Conservation (phyloP, 2,329 filamentous ascomycete species). For the Ophiognomonia clavigignenti-juglandacearum region DNA sequence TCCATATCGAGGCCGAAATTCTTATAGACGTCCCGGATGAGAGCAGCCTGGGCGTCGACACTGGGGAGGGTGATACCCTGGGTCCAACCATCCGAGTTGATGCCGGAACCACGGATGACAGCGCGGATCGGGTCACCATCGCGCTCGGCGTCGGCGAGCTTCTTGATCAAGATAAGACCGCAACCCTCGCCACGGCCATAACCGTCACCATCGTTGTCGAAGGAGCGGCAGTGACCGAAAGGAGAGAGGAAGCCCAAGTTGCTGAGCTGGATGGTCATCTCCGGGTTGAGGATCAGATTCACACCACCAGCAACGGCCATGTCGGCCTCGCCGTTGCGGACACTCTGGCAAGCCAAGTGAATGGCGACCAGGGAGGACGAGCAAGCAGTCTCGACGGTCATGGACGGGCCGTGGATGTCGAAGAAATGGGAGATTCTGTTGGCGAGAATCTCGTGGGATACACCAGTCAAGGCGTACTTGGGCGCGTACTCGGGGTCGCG, state of each 20-base stretch:
- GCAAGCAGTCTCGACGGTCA: conserved; percentile 53
- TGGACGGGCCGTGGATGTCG: conserved; percentile 45
- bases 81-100: conserved; percentile 54
- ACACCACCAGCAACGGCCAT: conserved; percentile 39
- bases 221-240: conserved; percentile 40
- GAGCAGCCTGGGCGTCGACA: conserved; percentile 24
- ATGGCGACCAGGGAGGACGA: conserved; percentile 48
- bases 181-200: conserved; percentile 59
- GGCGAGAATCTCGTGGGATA: conserved; percentile 42
- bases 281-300: conserved; percentile 41
- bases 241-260: conserved; percentile 10
- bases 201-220: conserved; percentile 51
- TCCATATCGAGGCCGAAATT: conserved; percentile 12
- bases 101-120: conserved; percentile 42
- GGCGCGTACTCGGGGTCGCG: conserved; percentile 41
- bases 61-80: conserved; percentile 30
- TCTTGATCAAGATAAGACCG: conserved; percentile 51
- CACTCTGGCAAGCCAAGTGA: conserved; percentile 43
- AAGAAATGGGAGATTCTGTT: conserved; percentile 51
- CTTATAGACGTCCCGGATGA: conserved; percentile 29
- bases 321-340: conserved; percentile 11
- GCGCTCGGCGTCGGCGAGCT: conserved; percentile 46
- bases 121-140: conserved; percentile 52
- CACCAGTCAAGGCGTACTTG: conserved; percentile 43
- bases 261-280: conserved; percentile 19